These are phyloP conservation scores for Didymella pinodella DNA, from an alignment of 2,329 filamentous ascomycete genomes.

Conservation along the genomic window DNA sequence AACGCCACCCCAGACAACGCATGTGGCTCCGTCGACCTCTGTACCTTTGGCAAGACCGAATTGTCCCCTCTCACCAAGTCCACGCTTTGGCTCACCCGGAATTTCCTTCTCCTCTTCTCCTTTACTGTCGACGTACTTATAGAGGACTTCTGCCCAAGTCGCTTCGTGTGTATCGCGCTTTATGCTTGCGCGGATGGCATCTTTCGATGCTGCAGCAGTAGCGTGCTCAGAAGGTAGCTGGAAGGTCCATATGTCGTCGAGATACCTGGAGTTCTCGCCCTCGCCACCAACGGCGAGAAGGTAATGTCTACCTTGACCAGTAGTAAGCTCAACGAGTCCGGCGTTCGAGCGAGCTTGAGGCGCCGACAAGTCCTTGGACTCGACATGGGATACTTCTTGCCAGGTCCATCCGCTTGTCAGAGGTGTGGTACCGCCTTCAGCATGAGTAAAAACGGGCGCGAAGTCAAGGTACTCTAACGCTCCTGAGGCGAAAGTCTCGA, in stretches of 20 bases:
- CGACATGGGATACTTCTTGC: slow-evolving; percentile 38
- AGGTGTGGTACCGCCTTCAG: slow-evolving; percentile 47
- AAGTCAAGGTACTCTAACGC: slow-evolving; percentile 46
- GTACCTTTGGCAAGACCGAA: slow-evolving; percentile 52
- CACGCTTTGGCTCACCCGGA: slow-evolving; percentile 48
- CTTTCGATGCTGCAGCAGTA: slow-evolving; percentile 60
- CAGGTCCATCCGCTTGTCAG: slow-evolving; percentile 45
- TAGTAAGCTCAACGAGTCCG: slow-evolving; percentile 58
- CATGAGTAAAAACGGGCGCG: slow-evolving; percentile 46
- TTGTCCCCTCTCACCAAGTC: slow-evolving; percentile 52
- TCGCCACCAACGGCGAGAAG: slow-evolving; percentile 61
- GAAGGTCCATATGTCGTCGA: slow-evolving; percentile 61
- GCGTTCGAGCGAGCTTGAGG: slow-evolving; percentile 56
- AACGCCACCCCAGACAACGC: slow-evolving; percentile 63
- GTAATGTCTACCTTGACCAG: slow-evolving; percentile 62
- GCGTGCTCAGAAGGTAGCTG: slow-evolving; percentile 59
- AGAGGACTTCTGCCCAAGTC: slow-evolving; percentile 61
- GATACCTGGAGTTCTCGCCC: slow-evolving; percentile 32
- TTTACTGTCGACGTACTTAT: slow-evolving; percentile 55
- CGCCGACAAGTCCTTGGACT: slow-evolving; percentile 22
- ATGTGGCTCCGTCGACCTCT: slow-evolving; percentile 57
- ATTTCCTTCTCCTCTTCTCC: slow-evolving; percentile 55
- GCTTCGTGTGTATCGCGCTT: slow-evolving; percentile 57
- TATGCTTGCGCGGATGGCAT: slow-evolving; percentile 57
- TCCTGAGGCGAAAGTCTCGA: slow-evolving; percentile 30